Percentiles rank a stretch among this genome's conserved stretches.
Conservation (phyloP, 2,329 filamentous ascomycete species). For the Byssochlamys sp. region DNA sequence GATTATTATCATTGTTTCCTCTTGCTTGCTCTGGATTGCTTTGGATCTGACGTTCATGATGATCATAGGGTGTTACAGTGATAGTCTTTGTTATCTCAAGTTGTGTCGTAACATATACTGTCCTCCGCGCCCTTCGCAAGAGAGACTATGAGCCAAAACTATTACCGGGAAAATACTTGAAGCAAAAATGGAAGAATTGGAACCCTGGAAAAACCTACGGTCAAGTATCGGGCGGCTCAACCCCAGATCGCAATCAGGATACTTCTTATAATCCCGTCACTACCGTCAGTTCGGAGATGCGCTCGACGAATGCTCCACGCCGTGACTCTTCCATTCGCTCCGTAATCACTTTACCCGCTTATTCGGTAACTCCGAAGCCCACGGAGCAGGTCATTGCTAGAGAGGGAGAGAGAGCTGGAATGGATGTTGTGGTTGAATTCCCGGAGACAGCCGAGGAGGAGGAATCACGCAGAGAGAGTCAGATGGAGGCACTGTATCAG, state of each 20-base stretch:
- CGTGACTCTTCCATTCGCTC: slow-evolving; percentile 79
- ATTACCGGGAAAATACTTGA: slow-evolving; percentile 42
- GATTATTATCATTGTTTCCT: neutral
- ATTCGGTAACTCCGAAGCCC: slow-evolving; percentile 61
- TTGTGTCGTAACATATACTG: slow-evolving; percentile 23
- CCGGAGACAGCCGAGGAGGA: slow-evolving; percentile 72
- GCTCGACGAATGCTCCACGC: slow-evolving; percentile 47
- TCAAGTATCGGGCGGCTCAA: slow-evolving; percentile 22
- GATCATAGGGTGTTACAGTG: slow-evolving; percentile 15
- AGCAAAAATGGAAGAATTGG: slow-evolving; percentile 45
- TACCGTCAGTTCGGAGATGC: slow-evolving; percentile 20
- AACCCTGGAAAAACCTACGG: slow-evolving; percentile 33
- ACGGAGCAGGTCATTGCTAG: slow-evolving; percentile 75
- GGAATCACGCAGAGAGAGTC: slow-evolving; percentile 67
- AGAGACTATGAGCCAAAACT: slow-evolving; percentile 41
- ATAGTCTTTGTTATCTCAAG: slow-evolving; percentile 24
- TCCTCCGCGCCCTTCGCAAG: slow-evolving; percentile 34
- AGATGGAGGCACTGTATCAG: slow-evolving; percentile 89
- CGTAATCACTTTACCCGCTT: slow-evolving; percentile 87
- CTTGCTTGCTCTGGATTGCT: neutral
- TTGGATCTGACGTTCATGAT: neutral
- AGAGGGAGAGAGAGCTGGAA: slow-evolving; percentile 82
- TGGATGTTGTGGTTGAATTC: slow-evolving; percentile 80
- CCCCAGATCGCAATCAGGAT: slow-evolving; percentile 10
- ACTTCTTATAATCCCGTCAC: slow-evolving; percentile 20